These are phyloP conservation scores for Hypoxylon lienhwacheense DNA, from an alignment of 495 filamentous ascomycete genomes.

Conservation along the genomic window DNA sequence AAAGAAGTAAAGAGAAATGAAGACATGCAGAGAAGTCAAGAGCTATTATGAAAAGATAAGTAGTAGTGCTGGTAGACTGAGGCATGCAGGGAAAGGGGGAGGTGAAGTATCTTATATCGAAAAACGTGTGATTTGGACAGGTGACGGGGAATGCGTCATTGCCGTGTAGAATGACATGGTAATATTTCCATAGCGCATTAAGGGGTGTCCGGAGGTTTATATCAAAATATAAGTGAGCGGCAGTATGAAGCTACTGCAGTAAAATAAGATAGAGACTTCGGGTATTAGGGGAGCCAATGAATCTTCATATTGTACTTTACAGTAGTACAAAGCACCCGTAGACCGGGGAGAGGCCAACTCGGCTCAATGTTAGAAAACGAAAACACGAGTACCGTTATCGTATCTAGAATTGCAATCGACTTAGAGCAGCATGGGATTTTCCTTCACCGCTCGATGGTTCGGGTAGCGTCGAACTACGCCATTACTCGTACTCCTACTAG, in stretches of 20 bases:
- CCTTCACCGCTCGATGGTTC: conserved; percentile 30
- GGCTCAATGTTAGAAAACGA: conserved; percentile 13
- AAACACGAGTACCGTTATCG: conserved; percentile 29
- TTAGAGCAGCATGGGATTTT: conserved; percentile 13
- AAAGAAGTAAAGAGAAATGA: neutral
- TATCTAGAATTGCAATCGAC: conserved; percentile 18
- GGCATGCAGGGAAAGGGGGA: neutral
- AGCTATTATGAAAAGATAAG: conserved; percentile 5
- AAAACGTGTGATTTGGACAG: neutral
- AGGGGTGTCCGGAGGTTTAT: conserved; percentile 11
- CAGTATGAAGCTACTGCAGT: neutral
- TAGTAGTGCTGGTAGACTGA: neutral
- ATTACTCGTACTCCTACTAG: conserved; percentile 20
- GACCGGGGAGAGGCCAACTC: neutral
- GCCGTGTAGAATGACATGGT: conserved; percentile 5
- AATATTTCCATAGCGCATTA: conserved; percentile 1
- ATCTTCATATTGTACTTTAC: conserved; percentile 13
- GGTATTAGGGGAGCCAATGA: conserved; percentile 7
- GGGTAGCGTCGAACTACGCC: conserved; percentile 15
- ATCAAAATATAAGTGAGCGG: conserved; percentile 6
- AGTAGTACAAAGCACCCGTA: conserved; percentile 7
- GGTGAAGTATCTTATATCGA: conserved; percentile 7
- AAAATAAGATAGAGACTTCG: neutral
- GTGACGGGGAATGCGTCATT: conserved; percentile 21
- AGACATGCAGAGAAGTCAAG: neutral